phyloP scores from a whole-genome alignment of 1,284 basidiomycete genomes.

The Tilletia indica region DNA sequence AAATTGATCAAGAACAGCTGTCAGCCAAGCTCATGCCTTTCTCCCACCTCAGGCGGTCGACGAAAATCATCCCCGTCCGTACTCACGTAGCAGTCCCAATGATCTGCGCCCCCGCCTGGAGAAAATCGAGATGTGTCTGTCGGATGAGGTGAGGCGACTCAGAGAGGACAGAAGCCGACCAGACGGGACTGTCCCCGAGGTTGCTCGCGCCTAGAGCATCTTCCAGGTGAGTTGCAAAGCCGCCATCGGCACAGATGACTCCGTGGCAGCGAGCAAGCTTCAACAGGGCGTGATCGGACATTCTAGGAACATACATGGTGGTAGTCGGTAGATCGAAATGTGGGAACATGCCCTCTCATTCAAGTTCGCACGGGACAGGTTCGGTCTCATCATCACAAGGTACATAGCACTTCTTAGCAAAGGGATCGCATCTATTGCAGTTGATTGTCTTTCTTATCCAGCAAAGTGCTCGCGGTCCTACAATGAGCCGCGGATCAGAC shows the following conservation, averaged over 20 bases:
- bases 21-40: neutral
- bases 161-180: conserved; percentile 42
- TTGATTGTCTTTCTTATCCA: too few species aligned
- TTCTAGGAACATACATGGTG: neutral
- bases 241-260: conserved; percentile 7
- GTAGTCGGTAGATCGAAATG: too few species aligned
- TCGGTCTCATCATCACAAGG: too few species aligned
- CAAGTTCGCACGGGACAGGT: too few species aligned
- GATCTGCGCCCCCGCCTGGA: conserved; percentile 43
- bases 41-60: neutral
- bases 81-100: conserved; percentile 40
- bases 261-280: neutral
- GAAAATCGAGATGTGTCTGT: conserved; percentile 41
- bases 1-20: too few species aligned
- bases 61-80: too few species aligned
- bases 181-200: conserved; percentile 38
- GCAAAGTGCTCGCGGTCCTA: neutral
- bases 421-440: too few species aligned
- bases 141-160: conserved; percentile 34
- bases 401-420: too few species aligned
- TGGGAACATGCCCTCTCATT: too few species aligned
- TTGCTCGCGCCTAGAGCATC: conserved; percentile 38
- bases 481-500: conserved; percentile 13
- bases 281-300: neutral
- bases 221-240: conserved; percentile 43